Conservation (phyloP, 23 red algal genomes). For the Agarophyton chilense region DNA sequence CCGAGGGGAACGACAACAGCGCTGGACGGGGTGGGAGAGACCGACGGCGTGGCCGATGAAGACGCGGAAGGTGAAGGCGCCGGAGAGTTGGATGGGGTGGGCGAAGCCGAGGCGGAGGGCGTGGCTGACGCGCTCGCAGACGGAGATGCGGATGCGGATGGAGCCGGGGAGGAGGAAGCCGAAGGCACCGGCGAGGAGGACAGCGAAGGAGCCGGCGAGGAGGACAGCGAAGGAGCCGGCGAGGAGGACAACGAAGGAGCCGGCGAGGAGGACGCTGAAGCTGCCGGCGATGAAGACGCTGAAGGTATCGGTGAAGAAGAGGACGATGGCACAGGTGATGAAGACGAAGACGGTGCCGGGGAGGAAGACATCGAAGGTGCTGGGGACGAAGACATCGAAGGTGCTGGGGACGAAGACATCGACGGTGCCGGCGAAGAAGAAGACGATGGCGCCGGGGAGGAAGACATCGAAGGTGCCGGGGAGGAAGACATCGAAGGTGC, state of each 20-base stretch:
- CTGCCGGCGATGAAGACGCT: not conserved
- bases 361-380: not conserved
- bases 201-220: conserved; percentile 5
- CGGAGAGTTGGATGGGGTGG: not conserved
- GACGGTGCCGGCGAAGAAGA: conserved; percentile 5
- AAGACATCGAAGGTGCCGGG: not conserved
- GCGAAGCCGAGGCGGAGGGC: not conserved
- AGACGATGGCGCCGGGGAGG: conserved; percentile 15
- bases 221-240: conserved; percentile 4
- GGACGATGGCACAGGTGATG: too few relatives aligned
- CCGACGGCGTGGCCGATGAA: not conserved
- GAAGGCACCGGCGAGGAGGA: not conserved
- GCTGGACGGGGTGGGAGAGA: not conserved
- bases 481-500: conserved; percentile 1
- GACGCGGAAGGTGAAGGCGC: not conserved
- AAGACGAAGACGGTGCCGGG: too few relatives aligned
- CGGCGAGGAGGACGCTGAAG: not conserved
- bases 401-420: not conserved
- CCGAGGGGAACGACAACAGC: conserved; percentile 15
- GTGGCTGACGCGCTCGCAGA: not conserved
- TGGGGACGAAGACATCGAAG: not conserved
- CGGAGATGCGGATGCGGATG: not conserved
- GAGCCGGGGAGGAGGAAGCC: not conserved
- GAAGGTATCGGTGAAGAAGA: not conserved
- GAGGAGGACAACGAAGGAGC: conserved; percentile 12